These are phyloP conservation scores for Suillus plorans DNA, from an alignment of 768 basidiomycete genomes.

Conservation along the genomic window DNA sequence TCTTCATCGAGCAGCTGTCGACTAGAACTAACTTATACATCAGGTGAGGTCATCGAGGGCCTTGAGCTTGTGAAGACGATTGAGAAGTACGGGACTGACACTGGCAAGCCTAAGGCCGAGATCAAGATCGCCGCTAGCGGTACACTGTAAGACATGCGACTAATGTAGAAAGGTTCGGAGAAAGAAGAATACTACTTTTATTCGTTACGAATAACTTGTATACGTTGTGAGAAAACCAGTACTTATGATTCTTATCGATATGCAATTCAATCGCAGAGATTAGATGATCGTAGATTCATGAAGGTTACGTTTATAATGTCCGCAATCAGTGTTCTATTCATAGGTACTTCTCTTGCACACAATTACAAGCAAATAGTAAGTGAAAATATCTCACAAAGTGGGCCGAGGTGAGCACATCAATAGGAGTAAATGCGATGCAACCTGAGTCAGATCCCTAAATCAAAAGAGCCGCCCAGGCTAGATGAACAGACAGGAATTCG, in stretches of 20 bases:
- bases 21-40: not conserved
- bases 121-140: constrained; percentile 58
- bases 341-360: too few species aligned
- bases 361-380: too few species aligned
- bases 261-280: not conserved
- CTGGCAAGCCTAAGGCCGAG: constrained; percentile 40
- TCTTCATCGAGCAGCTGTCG: not conserved
- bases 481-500: too few species aligned
- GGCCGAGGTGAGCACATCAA: too few species aligned
- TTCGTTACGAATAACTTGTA: constrained; percentile 7
- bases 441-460: too few species aligned
- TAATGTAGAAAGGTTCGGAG: not conserved
- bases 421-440: too few species aligned
- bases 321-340: not conserved
- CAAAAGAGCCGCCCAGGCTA: too few species aligned
- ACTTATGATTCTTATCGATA: not conserved
- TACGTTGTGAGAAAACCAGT: constrained; percentile 2
- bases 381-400: too few species aligned
- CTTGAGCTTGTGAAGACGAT: constrained; percentile 51
- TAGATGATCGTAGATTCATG: not conserved
- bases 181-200: constrained; percentile 4
- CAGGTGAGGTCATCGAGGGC: constrained; percentile 68
- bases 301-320: not conserved
- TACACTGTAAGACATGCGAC: constrained; percentile 24
- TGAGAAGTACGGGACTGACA: constrained; percentile 38